Evolutionary conservation across 495 filamentous ascomycete genomes (phyloP).

Genomic region (Poronia punctata): DNA sequence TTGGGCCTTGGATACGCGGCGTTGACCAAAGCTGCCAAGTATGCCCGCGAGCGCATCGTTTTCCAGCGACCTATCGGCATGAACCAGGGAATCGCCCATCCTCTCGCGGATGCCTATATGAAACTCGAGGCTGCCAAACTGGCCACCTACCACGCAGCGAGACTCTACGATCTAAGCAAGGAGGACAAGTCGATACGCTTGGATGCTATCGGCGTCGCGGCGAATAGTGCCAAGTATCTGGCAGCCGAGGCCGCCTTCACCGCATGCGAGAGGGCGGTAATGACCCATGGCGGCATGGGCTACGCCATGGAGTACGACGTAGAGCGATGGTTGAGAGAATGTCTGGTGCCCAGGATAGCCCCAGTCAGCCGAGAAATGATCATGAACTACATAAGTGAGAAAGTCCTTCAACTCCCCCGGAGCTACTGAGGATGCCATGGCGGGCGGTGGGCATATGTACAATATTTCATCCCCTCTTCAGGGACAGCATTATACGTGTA

Average conservation of each 20-base stretch:
- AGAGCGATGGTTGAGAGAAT: slow-evolving; percentile 68
- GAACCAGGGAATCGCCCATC: slow-evolving; percentile 72
- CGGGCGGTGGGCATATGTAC: no score
- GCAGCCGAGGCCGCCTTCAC: slow-evolving; percentile 72
- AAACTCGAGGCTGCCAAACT: slow-evolving; percentile 72
- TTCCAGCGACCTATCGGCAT: slow-evolving; percentile 66
- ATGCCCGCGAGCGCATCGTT: slow-evolving; percentile 61
- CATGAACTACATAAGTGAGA: slow-evolving; percentile 70
- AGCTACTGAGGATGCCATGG: slow-evolving; percentile 46
- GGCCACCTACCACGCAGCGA: slow-evolving; percentile 69
- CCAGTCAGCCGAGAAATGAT: slow-evolving; percentile 78
- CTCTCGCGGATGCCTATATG: slow-evolving; percentile 69
- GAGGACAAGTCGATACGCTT: slow-evolving; percentile 50
- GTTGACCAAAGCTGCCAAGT: slow-evolving; percentile 54
- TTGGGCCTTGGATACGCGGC: slow-evolving; percentile 71
- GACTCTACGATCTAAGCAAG: slow-evolving; percentile 57
- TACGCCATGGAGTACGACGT: slow-evolving; percentile 76
- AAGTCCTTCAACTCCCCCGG: slow-evolving; percentile 52
- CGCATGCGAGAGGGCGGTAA: slow-evolving; percentile 62
- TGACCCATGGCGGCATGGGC: slow-evolving; percentile 69
- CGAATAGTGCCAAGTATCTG: slow-evolving; percentile 71
- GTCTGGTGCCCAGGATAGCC: slow-evolving; percentile 67
- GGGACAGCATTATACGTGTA: no score
- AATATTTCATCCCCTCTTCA: no score
- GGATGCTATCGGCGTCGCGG: slow-evolving; percentile 62